Percentiles rank a stretch among this genome's conserved stretches.
Conservation (phyloP, 2,329 filamentous ascomycete species). For the Diaporthe longicolla region DNA sequence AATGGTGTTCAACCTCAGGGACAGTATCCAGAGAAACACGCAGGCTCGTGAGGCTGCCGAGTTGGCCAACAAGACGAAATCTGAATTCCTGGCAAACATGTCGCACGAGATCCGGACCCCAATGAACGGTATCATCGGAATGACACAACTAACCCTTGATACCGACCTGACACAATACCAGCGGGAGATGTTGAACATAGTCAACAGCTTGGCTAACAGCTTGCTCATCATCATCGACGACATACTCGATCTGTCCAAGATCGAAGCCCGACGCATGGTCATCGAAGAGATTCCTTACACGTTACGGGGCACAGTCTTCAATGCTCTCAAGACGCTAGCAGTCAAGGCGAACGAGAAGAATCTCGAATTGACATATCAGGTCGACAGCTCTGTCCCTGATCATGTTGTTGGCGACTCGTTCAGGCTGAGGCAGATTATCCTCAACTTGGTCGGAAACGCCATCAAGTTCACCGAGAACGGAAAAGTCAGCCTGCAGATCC, state of each 20-base stretch:
- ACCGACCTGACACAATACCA: slow-evolving; percentile 96
- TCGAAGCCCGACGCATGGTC: slow-evolving; percentile 97
- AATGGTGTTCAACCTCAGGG: slow-evolving; percentile 96
- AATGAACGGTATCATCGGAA: slow-evolving; percentile 98
- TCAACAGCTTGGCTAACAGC: slow-evolving; percentile 96
- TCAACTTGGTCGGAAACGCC: slow-evolving; percentile 97
- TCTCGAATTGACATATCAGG: slow-evolving; percentile 91
- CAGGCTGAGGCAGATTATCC: slow-evolving; percentile 94
- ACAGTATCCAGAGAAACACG: slow-evolving; percentile 97
- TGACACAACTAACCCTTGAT: slow-evolving; percentile 96
- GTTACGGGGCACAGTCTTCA: slow-evolving; percentile 94
- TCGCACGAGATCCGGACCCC: slow-evolving; percentile 98
- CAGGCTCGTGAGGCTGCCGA: slow-evolving; percentile 96
- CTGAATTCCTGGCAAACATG: slow-evolving; percentile 99
- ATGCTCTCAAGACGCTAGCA: slow-evolving; percentile 95
- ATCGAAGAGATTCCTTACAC: slow-evolving; percentile 99
- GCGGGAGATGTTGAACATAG: slow-evolving; percentile 98
- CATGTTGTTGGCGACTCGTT: slow-evolving; percentile 97
- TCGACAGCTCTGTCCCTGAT: slow-evolving; percentile 93
- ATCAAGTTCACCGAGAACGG: slow-evolving; percentile 99
- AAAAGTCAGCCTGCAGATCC: slow-evolving; percentile 95
- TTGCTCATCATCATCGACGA: slow-evolving; percentile 96
- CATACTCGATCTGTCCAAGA: slow-evolving; percentile 81
- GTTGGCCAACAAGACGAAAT: slow-evolving; percentile 97
- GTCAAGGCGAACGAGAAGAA: slow-evolving; percentile 98